These are phyloP conservation scores for Daldinia eschscholtzii DNA, from an alignment of 2,329 filamentous ascomycete species.

Conservation along the genomic window DNA sequence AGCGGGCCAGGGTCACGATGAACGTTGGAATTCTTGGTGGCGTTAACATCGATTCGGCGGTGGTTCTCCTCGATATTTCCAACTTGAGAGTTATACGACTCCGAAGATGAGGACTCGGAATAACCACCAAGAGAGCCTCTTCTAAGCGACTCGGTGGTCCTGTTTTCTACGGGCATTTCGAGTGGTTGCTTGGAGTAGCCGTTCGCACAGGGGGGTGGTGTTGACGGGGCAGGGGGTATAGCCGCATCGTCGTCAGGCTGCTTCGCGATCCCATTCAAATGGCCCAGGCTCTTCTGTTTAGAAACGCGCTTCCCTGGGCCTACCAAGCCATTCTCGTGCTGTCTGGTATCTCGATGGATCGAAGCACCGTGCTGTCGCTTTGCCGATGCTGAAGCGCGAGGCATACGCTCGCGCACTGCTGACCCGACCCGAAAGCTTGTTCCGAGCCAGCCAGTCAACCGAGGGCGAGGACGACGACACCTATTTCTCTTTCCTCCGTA, in stretches of 20 bases:
- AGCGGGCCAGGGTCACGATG: slow-evolving; percentile 80
- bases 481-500: slow-evolving; percentile 26
- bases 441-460: slow-evolving; percentile 59
- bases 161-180: slow-evolving; percentile 59
- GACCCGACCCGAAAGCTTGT: slow-evolving; percentile 59
- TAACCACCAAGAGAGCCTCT: slow-evolving; percentile 57
- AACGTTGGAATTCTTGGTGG: slow-evolving; percentile 74
- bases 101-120: slow-evolving; percentile 68
- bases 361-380: slow-evolving; percentile 72
- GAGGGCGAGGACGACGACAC: slow-evolving; percentile 45
- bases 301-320: slow-evolving; percentile 75
- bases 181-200: slow-evolving; percentile 53
- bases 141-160: slow-evolving; percentile 56
- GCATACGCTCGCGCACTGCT: slow-evolving; percentile 64
- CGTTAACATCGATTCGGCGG: slow-evolving; percentile 78
- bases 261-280: slow-evolving; percentile 55
- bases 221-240: slow-evolving; percentile 51
- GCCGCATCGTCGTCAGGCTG: slow-evolving; percentile 52
- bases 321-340: slow-evolving; percentile 86
- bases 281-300: slow-evolving; percentile 62
- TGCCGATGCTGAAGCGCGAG: slow-evolving; percentile 69
- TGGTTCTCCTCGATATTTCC: slow-evolving; percentile 64
- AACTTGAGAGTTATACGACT: slow-evolving; percentile 60
- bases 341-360: slow-evolving; percentile 78
- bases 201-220: slow-evolving; percentile 56